phyloP scores from a whole-genome alignment of 2,329 filamentous ascomycete species.

The Pseudocercospora vitis region DNA sequence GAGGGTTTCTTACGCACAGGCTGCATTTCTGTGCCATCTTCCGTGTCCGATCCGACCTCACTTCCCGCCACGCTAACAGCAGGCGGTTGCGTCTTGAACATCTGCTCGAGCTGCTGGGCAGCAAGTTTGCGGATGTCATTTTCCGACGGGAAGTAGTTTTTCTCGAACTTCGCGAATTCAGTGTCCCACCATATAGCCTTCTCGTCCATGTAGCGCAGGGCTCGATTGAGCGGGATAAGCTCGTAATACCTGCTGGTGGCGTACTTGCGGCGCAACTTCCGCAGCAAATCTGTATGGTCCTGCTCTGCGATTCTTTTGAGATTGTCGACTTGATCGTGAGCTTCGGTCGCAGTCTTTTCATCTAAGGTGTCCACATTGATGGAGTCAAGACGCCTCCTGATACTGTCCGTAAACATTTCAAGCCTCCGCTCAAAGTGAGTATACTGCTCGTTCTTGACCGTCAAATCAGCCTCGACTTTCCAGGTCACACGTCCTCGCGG shows the following conservation, averaged over 20 bases:
- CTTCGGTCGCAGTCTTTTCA: slow-evolving; percentile 80
- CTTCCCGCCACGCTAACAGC: slow-evolving; percentile 29
- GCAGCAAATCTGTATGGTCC: slow-evolving; percentile 72
- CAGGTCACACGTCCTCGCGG: slow-evolving; percentile 88
- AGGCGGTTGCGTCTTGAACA: slow-evolving; percentile 88
- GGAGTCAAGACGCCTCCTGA: slow-evolving; percentile 77
- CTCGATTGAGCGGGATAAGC: slow-evolving; percentile 86
- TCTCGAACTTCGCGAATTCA: slow-evolving; percentile 85
- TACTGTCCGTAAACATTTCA: slow-evolving; percentile 82
- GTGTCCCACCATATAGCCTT: slow-evolving; percentile 93
- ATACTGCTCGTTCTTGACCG: slow-evolving; percentile 89
- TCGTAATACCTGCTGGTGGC: slow-evolving; percentile 95
- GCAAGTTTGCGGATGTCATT: slow-evolving; percentile 93
- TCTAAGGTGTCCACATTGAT: slow-evolving; percentile 91
- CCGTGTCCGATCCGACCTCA: slow-evolving; percentile 17
- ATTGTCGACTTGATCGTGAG: slow-evolving; percentile 75
- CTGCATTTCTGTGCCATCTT: slow-evolving; percentile 49
- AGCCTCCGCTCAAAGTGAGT: slow-evolving; percentile 77
- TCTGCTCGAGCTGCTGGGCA: slow-evolving; percentile 87
- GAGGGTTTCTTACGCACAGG: slow-evolving; percentile 29
- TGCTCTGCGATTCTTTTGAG: slow-evolving; percentile 78
- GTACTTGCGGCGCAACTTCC: slow-evolving; percentile 83
- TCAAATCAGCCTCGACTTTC: slow-evolving; percentile 94
- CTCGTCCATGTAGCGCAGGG: slow-evolving; percentile 86
- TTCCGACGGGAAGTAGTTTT: slow-evolving; percentile 87